phyloP scores from a whole-genome alignment of 148 eudicot genomes.

The Rhododendron henanense region DNA sequence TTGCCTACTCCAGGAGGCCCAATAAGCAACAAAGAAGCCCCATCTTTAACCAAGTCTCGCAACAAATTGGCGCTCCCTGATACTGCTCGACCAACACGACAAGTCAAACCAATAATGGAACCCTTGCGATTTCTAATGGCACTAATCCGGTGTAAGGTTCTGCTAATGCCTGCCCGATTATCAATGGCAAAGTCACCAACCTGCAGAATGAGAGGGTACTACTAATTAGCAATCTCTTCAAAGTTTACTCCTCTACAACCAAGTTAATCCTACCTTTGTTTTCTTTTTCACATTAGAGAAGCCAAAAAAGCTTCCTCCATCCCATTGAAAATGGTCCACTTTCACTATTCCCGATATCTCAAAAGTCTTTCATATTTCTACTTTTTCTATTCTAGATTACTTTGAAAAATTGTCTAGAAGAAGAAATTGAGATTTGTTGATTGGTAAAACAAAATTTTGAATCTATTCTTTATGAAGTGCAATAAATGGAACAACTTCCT shows the following conservation, averaged over 20 bases:
- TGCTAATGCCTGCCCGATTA: conserved; percentile 92
- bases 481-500: not conserved
- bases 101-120: conserved; percentile 83
- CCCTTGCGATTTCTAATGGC: conserved; percentile 87
- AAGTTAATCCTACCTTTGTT: not conserved
- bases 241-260: not conserved
- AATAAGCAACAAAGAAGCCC: conserved; percentile 89
- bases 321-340: not conserved
- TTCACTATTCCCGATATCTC: not conserved
- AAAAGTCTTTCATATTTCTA: not conserved
- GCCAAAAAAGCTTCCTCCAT: not conserved
- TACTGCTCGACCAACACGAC: conserved; percentile 90
- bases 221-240: not conserved
- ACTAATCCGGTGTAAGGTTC: conserved; percentile 91
- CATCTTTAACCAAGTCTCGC: conserved; percentile 81
- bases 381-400: not conserved
- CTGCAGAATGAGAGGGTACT: conserved; percentile 29
- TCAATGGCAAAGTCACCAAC: conserved; percentile 96
- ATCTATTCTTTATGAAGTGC: not conserved
- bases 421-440: not conserved
- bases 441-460: not conserved
- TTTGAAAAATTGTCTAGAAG: not conserved
- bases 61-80: conserved; percentile 90
- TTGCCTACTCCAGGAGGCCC: conserved; percentile 99
- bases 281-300: not conserved